Percentiles rank a stretch among this genome's conserved stretches.
phyloP scores from a whole-genome alignment of 768 basidiomycete species.

The Exidia glandulosa region DNA sequence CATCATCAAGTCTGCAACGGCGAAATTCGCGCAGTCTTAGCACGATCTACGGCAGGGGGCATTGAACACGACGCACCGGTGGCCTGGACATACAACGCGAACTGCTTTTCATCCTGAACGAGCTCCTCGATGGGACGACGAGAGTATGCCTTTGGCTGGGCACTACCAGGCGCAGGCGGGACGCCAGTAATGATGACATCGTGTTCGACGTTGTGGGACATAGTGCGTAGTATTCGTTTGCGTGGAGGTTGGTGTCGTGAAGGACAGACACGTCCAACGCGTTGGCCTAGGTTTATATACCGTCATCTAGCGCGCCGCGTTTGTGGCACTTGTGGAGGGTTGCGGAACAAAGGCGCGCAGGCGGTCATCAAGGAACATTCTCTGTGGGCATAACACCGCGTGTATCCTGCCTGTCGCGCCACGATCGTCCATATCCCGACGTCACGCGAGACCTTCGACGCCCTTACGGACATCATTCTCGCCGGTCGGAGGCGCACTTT shows the following conservation, averaged over 20 bases:
- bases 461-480: neutral
- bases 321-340: neutral
- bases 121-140: constrained; percentile 35
- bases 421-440: neutral
- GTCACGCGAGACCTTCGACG: neutral
- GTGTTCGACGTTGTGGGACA: neutral
- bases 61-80: constrained; percentile 25
- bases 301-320: neutral
- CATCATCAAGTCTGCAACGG: constrained; percentile 15
- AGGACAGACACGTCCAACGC: neutral
- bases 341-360: neutral
- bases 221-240: neutral
- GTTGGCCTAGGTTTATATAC: neutral
- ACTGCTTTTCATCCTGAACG: constrained; percentile 31
- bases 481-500: neutral
- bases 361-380: neutral
- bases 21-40: neutral
- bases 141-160: constrained; percentile 5
- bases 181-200: neutral
- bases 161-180: neutral
- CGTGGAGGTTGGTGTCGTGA: neutral
- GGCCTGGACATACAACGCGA: constrained; percentile 42
- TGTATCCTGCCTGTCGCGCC: neutral
- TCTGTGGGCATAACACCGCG: neutral
- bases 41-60: neutral